Conservation (phyloP, 2,329 filamentous ascomycete genomes). For the Cryphonectria japonica region DNA sequence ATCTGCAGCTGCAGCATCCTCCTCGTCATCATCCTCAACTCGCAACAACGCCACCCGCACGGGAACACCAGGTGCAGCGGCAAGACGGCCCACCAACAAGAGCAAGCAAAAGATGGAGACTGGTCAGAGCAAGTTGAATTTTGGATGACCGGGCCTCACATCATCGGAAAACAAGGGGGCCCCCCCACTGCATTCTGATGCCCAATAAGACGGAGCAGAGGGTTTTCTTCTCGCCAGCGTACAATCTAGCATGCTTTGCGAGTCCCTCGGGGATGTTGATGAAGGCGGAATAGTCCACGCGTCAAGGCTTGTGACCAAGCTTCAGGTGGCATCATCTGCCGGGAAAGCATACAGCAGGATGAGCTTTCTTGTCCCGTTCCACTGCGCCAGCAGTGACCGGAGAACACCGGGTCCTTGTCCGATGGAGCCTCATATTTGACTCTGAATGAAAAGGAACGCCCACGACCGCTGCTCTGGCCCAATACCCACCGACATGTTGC, state of each 20-base stretch:
- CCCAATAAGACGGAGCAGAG: neutral
- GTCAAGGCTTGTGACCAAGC: neutral
- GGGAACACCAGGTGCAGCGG: constrained; percentile 37
- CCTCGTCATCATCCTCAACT: constrained; percentile 37
- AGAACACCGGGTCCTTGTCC: neutral
- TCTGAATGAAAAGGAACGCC: neutral
- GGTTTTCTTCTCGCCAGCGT: neutral
- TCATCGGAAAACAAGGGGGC: constrained; percentile 8
- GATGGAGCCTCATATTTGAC: neutral
- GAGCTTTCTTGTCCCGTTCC: neutral
- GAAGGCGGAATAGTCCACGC: neutral
- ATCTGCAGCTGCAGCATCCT: constrained; percentile 22
- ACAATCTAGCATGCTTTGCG: neutral
- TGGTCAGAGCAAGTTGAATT: constrained; percentile 64
- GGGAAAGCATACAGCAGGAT: neutral
- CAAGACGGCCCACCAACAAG: constrained; percentile 44
- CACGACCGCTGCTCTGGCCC: neutral
- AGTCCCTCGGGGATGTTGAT: neutral
- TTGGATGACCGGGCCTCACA: constrained; percentile 49
- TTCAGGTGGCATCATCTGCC: neutral
- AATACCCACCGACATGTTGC: neutral
- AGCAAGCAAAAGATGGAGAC: constrained; percentile 53
- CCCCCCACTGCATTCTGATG: constrained; percentile 2
- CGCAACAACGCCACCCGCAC: constrained; percentile 37
- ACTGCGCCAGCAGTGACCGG: neutral